A percentile compares a stretch with the other conserved stretches of the same genome.
Evolutionary conservation across 352 stramenopile genomes (phyloP).

Genomic region (Thraustochytrium striatum): DNA sequence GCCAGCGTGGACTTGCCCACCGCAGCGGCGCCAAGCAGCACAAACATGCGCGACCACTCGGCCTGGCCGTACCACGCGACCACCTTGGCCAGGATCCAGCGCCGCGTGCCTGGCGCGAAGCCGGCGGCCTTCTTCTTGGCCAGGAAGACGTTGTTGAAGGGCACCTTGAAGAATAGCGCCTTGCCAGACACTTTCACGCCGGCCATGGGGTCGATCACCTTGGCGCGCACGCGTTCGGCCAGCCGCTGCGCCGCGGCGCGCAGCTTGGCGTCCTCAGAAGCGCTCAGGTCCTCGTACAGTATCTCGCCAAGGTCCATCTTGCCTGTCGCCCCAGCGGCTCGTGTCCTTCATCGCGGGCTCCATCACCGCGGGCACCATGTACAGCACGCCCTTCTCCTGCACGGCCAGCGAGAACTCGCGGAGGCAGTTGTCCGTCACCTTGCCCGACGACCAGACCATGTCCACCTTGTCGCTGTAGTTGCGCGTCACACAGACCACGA

Average conservation of each 20-base stretch:
- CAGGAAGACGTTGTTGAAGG: no score
- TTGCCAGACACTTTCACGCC: no score
- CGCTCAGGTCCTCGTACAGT: no score
- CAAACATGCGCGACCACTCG: background rate
- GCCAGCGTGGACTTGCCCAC: no score
- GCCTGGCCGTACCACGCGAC: background rate
- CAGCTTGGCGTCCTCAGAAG: no score
- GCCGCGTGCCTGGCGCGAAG: background rate
- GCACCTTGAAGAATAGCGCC: no score
- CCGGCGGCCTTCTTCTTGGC: background rate
- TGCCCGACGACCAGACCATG: background rate
- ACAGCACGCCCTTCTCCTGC: background rate
- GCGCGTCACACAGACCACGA: constrained; percentile 6
- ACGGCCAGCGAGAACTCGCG: background rate
- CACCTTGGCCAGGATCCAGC: background rate
- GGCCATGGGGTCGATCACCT: no score
- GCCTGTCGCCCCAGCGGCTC: background rate
- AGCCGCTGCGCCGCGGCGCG: no score
- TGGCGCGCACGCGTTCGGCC: no score
- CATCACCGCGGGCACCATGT: background rate
- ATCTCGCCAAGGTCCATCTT: background rate
- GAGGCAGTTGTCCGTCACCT: background rate
- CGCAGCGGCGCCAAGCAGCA: no score
- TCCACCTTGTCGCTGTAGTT: background rate
- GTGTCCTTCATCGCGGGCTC: background rate